Base-by-base conservation (phyloP, 1,284 basidiomycete species). In the Trichosporon ovoides region DNA sequence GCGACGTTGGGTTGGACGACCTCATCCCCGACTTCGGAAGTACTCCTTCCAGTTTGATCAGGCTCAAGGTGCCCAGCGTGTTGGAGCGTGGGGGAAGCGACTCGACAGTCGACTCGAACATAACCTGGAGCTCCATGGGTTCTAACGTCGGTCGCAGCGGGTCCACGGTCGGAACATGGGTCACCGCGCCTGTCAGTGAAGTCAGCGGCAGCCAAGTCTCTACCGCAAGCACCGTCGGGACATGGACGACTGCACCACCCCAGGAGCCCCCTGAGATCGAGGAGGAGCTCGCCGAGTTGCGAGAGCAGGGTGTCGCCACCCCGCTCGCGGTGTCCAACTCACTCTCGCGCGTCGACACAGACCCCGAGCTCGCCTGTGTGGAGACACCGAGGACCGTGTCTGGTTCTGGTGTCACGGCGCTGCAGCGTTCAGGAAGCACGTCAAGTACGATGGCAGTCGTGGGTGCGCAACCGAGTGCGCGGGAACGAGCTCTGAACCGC, bases 21-120 rank as follows among this genome's bases (percentile, higher is more conserved):
- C 43, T 48, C 11, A 48, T 48, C 43, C 43, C 43, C 43, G 43
- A 48, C 22, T 48, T 48, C 13, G 43, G 43, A 16, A 48, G 43
- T 19, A 31, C 24, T 16, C 22, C 43, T 19, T 48, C 43, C 7
- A 28, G 22, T 7, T 22, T 48, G 24, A 18, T 48, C 43, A 22
- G 43, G 6, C 43, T 48, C 22, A 48, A 48, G 14, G 43, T 48
- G 43, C 43, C 43, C 5, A 48, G 43, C 43, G 43, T 48, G 14
- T 24, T 48, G 14, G 43, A 48, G 43, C 43, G 43, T 12, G 43
- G 43, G 13, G 43, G 43, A 13, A 28, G 22, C 1, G 43, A 48
- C 22, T 48, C 43, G 43, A 48, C 22, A 16, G 43, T 22, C 1
- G 43, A 48, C 43, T 48, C 43, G 43, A 48, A 24, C 43, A 24